Conservation (phyloP, 2,329 filamentous ascomycete genomes). For the Alternaria triticimaculans region DNA sequence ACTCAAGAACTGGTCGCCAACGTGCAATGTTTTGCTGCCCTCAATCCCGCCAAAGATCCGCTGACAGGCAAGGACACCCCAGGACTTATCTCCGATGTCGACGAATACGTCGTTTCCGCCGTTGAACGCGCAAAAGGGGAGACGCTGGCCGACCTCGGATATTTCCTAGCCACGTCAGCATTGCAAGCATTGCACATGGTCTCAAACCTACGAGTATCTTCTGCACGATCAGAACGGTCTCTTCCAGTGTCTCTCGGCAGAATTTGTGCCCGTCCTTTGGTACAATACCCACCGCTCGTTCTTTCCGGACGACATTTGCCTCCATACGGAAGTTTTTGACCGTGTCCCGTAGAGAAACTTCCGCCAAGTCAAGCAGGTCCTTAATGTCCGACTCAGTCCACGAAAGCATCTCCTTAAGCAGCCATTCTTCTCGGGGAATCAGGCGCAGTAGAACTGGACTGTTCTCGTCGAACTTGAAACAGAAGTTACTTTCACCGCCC, state of each 20-base stretch:
- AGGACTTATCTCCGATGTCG: constrained; percentile 97
- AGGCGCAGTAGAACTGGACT: constrained; percentile 72
- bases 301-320: constrained; percentile 83
- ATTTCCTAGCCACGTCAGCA: constrained; percentile 63
- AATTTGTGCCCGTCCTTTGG: constrained; percentile 69
- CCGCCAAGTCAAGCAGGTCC: constrained; percentile 85
- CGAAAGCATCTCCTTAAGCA: constrained; percentile 76
- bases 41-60: constrained; percentile 81
- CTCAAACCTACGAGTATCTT: constrained; percentile 69
- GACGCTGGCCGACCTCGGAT: constrained; percentile 67
- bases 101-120: constrained; percentile 96
- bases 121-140: constrained; percentile 98
- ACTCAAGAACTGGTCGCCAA: constrained; percentile 94
- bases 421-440: constrained; percentile 71
- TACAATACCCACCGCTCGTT: constrained; percentile 67
- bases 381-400: constrained; percentile 81
- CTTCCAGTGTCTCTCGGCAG: constrained; percentile 87
- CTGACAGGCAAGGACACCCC: constrained; percentile 93
- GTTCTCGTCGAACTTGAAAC: constrained; percentile 77
- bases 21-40: constrained; percentile 83
- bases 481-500: constrained; percentile 95
- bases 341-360: constrained; percentile 82
- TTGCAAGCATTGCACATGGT: background rate
- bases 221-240: constrained; percentile 93
- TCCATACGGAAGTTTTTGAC: constrained; percentile 79